phyloP scores from a whole-genome alignment of 805 yeast genomes.

The Candida vaughaniae region DNA sequence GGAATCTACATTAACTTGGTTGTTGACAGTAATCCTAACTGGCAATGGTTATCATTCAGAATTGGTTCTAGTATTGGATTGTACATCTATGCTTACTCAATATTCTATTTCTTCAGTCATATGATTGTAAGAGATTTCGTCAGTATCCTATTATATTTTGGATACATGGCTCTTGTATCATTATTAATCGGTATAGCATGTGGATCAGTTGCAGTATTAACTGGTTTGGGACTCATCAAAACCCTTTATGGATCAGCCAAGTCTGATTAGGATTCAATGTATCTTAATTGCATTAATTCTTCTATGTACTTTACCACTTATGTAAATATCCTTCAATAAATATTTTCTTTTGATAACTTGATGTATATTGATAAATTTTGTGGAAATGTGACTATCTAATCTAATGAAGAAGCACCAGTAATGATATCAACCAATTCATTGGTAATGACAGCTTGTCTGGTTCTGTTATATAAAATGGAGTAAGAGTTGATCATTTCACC shows the following conservation, averaged over 20 bases:
- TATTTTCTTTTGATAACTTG: too few relatives aligned
- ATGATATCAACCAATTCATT: conserved; percentile 99
- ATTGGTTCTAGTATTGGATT: conserved; percentile 69
- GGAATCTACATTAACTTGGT: conserved; percentile 62
- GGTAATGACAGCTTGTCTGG: conserved; percentile 98
- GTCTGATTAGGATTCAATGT: conserved; percentile 40
- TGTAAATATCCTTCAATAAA: not conserved
- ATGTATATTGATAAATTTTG: conserved; percentile 1
- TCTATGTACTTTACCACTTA: too few relatives aligned
- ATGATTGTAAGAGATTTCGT: conserved; percentile 66
- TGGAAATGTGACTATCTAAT: conserved; percentile 43
- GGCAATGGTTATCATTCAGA: conserved; percentile 84
- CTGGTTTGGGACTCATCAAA: conserved; percentile 65
- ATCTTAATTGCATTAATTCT: not conserved
- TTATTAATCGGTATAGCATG: conserved; percentile 63
- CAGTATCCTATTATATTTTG: conserved; percentile 64
- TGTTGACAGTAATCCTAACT: conserved; percentile 53
- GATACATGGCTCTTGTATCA: conserved; percentile 67
- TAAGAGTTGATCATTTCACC: conserved; percentile 97
- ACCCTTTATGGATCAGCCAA: conserved; percentile 60
- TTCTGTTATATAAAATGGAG: conserved; percentile 98
- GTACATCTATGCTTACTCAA: conserved; percentile 65
- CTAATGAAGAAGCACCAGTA: conserved; percentile 99
- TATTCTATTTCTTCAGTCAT: conserved; percentile 60
- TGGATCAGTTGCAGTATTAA: conserved; percentile 71